Conservation (phyloP, 495 filamentous ascomycete species). For the Antarctomyces pellizariae region DNA sequence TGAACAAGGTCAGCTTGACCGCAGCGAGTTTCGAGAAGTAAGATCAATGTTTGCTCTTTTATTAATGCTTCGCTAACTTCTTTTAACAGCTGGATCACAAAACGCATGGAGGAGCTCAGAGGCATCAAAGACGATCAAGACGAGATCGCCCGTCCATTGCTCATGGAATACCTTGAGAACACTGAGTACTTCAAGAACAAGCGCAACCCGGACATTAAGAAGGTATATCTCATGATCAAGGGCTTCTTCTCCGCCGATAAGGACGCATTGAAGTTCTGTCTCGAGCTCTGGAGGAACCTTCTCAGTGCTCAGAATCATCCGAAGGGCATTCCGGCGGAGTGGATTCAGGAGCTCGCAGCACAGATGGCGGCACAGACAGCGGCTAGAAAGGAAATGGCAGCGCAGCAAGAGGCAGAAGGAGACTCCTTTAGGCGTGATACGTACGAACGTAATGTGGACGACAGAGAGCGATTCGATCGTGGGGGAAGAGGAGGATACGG, state of each 20-base stretch:
- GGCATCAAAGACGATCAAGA: constrained; percentile 1
- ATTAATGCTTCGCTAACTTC: constrained; percentile 2
- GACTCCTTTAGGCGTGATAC: too few relatives aligned
- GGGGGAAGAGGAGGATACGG: constrained; percentile 33
- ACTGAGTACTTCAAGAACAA: too few relatives aligned
- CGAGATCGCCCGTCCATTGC: too few relatives aligned
- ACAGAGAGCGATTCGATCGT: constrained; percentile 52
- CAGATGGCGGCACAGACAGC: constrained; percentile 70
- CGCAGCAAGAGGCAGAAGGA: too few relatives aligned
- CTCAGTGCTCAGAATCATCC: constrained; percentile 74
- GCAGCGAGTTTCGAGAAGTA: constrained; percentile 62
- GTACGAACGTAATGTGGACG: constrained; percentile 34
- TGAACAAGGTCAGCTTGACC: constrained; percentile 86
- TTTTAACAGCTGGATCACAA: too few relatives aligned
- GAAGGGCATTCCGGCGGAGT: constrained; percentile 80
- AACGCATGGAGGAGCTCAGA: too few relatives aligned
- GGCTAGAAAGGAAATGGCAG: constrained; percentile 54
- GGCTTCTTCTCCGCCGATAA: constrained; percentile 94
- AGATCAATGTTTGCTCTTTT: constrained; percentile 1
- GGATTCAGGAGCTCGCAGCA: constrained; percentile 3
- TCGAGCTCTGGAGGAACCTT: constrained; percentile 78
- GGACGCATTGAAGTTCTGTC: constrained; percentile 75
- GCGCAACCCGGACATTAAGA: constrained; percentile 96
- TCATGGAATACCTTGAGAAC: too few relatives aligned
- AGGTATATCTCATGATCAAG: constrained; percentile 77